Evolutionary conservation across 441 rosid genomes (phyloP).

Genomic region (Corymbia citriodora): DNA sequence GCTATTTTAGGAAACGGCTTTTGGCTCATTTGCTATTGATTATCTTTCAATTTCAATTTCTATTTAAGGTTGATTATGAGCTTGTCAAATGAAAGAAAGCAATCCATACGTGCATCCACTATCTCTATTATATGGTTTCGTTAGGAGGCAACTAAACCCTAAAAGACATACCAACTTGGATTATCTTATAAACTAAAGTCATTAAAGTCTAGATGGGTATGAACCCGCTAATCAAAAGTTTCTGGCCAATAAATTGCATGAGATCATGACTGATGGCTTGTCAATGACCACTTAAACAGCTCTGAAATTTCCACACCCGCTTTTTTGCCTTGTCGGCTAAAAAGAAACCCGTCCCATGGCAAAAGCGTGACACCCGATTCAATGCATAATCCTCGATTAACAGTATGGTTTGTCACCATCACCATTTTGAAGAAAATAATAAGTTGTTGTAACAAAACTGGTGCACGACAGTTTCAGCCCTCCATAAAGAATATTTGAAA

Average conservation of each 20-base stretch:
- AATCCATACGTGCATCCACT: neutral
- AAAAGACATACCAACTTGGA: neutral
- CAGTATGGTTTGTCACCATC: neutral
- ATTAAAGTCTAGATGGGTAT: neutral
- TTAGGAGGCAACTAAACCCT: neutral
- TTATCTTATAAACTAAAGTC: neutral
- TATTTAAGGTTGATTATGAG: neutral
- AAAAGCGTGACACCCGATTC: neutral
- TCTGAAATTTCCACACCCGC: neutral
- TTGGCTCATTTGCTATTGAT: neutral
- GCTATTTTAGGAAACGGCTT: neutral
- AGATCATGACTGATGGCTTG: neutral
- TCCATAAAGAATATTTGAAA: neutral
- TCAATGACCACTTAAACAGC: neutral
- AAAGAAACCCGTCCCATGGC: neutral
- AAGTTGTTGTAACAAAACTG: neutral
- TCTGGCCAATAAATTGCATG: neutral
- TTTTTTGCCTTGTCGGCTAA: neutral
- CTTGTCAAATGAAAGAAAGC: neutral
- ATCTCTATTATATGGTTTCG: neutral
- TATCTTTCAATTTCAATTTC: neutral
- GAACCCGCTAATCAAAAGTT: neutral
- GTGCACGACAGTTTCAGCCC: neutral
- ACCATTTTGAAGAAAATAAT: neutral
- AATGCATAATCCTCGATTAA: neutral